Evolutionary conservation across 2,329 filamentous ascomycete genomes (phyloP).

Genomic region (Phaeosphaeriaceae sp.): DNA sequence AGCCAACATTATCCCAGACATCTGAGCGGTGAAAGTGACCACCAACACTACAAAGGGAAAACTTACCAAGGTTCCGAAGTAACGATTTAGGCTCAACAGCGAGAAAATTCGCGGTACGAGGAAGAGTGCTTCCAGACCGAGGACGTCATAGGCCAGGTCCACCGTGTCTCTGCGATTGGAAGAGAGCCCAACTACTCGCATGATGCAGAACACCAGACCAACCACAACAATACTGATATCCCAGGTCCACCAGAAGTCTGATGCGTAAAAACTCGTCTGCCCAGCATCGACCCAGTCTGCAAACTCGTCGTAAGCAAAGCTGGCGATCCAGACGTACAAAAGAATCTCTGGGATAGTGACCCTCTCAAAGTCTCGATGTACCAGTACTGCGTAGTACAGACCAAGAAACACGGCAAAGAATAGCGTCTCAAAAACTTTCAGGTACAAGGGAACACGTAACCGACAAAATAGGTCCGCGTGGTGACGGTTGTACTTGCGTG

Average conservation of each 20-base stretch:
- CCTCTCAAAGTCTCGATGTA: constrained; percentile 70
- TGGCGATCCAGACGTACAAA: constrained; percentile 84
- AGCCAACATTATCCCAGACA: background rate
- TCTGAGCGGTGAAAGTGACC: background rate
- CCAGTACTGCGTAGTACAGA: constrained; percentile 85
- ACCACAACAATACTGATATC: constrained; percentile 70
- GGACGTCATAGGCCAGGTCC: constrained; percentile 84
- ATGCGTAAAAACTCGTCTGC: constrained; percentile 68
- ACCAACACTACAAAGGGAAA: background rate
- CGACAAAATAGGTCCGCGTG: constrained; percentile 63
- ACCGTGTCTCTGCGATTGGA: constrained; percentile 68
- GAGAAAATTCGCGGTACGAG: constrained; percentile 88
- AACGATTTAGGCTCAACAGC: constrained; percentile 83
- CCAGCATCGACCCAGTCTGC: constrained; percentile 80
- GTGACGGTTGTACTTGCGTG: constrained; percentile 73
- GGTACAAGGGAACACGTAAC: constrained; percentile 79
- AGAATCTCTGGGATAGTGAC: constrained; percentile 74
- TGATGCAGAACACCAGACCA: constrained; percentile 72
- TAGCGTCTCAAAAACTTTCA: constrained; percentile 82
- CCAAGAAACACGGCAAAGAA: constrained; percentile 80
- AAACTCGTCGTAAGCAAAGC: constrained; percentile 84
- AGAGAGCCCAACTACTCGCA: constrained; percentile 71
- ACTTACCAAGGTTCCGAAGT: constrained; percentile 78
- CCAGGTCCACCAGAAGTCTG: constrained; percentile 46
- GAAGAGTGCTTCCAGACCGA: constrained; percentile 87